phyloP scores from a whole-genome alignment of 768 basidiomycete genomes.

The Coprinopsis strossmayeri region DNA sequence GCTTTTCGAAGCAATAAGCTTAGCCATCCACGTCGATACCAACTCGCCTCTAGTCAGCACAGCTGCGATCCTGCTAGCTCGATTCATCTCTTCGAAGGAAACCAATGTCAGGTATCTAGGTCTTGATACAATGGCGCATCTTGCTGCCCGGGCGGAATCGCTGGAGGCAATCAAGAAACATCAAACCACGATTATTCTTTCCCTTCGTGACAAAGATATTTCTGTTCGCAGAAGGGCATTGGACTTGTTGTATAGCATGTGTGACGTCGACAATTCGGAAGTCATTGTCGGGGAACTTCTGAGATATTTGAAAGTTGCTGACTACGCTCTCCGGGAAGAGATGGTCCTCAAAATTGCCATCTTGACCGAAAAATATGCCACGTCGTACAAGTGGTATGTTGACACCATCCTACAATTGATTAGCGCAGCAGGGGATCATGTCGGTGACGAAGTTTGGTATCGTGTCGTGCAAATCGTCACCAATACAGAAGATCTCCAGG shows the following conservation, averaged over 20 bases:
- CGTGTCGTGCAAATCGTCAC: slow-evolving; percentile 98
- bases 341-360: slow-evolving; percentile 99
- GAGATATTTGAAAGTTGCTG: slow-evolving; percentile 91
- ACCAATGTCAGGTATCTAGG: slow-evolving; percentile 98
- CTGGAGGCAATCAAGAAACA: slow-evolving; percentile 91
- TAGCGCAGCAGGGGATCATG: slow-evolving; percentile 95
- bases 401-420: slow-evolving; percentile 96
- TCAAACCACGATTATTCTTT: slow-evolving; percentile 91
- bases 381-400: slow-evolving; percentile 98
- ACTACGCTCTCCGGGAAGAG: slow-evolving; percentile 94
- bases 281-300: slow-evolving; percentile 93
- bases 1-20: slow-evolving; percentile 95
- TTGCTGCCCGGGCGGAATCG: slow-evolving; percentile 89
- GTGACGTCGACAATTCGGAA: slow-evolving; percentile 95
- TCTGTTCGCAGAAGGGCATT: slow-evolving; percentile 91
- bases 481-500: slow-evolving; percentile 95
- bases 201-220: slow-evolving; percentile 94
- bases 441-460: slow-evolving; percentile 99
- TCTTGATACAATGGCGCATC: slow-evolving; percentile 96
- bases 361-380: slow-evolving; percentile 97
- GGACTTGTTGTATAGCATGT: slow-evolving; percentile 98
- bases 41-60: slow-evolving; percentile 83
- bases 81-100: slow-evolving; percentile 96
- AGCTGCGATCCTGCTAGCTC: slow-evolving; percentile 85
- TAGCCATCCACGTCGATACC: slow-evolving; percentile 93